Conservation (phyloP, 495 filamentous ascomycete species). For the Xylaria acuta region DNA sequence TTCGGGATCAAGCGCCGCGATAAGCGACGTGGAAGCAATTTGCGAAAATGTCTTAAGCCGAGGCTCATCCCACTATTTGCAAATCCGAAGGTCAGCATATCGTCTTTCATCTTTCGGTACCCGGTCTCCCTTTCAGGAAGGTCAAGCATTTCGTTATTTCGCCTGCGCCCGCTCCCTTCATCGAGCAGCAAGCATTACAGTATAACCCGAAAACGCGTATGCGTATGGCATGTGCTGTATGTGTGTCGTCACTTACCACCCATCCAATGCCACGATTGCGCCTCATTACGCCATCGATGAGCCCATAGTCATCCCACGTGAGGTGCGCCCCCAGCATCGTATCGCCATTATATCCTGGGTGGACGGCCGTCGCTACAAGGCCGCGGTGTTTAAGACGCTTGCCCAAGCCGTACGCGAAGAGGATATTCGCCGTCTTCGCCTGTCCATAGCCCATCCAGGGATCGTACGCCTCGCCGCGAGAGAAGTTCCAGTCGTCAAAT, state of each 20-base stretch:
- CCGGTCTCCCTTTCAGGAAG: background rate
- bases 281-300: conserved; percentile 36
- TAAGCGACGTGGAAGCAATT: conserved; percentile 48
- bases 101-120: background rate
- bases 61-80: conserved; percentile 20
- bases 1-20: conserved; percentile 50
- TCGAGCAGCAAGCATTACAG: background rate
- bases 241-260: conserved; percentile 12
- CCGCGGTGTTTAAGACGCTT: conserved; percentile 40
- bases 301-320: conserved; percentile 28
- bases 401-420: conserved; percentile 59
- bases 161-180: conserved; percentile 27
- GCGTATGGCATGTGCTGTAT: too few species aligned
- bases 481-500: conserved; percentile 60
- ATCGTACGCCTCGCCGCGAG: conserved; percentile 45
- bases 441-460: conserved; percentile 59
- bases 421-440: conserved; percentile 65
- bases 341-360: conserved; percentile 53
- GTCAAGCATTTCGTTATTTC: conserved; percentile 26
- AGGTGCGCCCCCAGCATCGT: conserved; percentile 42
- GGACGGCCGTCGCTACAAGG: conserved; percentile 41
- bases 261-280: conserved; percentile 39
- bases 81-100: background rate
- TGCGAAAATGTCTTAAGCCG: conserved; percentile 48
- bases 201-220: background rate